These are phyloP conservation scores for Vickermania ingenoplastis DNA, from an alignment of 208 protist genomes.

Conservation along the genomic window DNA sequence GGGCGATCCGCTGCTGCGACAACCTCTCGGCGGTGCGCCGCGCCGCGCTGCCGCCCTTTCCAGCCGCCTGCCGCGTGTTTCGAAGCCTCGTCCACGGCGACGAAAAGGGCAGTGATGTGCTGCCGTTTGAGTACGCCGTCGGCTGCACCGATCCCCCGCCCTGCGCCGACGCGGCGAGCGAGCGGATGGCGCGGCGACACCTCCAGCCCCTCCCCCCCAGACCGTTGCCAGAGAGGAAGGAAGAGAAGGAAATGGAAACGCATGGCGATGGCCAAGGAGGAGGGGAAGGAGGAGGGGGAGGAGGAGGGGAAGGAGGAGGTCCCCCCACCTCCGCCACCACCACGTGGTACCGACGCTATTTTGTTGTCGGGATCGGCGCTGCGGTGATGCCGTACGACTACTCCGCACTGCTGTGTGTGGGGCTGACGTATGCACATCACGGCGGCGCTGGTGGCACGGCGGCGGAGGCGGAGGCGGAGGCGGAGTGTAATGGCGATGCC, in stretches of 20 bases:
- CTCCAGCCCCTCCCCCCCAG: neutral
- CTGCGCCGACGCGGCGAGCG: neutral
- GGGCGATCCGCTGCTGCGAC: constrained; percentile 34
- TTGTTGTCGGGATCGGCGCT: neutral
- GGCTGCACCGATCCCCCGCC: neutral
- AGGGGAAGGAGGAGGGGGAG: no score
- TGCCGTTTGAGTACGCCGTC: neutral
- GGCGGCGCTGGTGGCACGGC: no score
- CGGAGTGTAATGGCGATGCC: no score
- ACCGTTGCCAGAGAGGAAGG: no score
- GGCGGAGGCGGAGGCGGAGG: no score
- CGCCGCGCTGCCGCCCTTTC: constrained; percentile 15
- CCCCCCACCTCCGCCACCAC: neutral
- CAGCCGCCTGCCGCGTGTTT: neutral
- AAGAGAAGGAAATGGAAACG: neutral
- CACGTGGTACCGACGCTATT: neutral
- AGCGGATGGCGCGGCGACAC: neutral
- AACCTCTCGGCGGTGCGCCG: constrained; percentile 14
- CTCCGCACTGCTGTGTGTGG: constrained; percentile 35
- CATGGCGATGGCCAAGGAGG: neutral
- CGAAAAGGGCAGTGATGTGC: neutral
- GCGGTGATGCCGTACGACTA: constrained; percentile 1
- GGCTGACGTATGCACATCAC: constrained; percentile 8
- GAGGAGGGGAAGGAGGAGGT: neutral
- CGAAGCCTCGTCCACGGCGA: neutral